Evolutionary conservation across 495 filamentous ascomycete species (phyloP).

Genomic region (Lophium mytilinum): DNA sequence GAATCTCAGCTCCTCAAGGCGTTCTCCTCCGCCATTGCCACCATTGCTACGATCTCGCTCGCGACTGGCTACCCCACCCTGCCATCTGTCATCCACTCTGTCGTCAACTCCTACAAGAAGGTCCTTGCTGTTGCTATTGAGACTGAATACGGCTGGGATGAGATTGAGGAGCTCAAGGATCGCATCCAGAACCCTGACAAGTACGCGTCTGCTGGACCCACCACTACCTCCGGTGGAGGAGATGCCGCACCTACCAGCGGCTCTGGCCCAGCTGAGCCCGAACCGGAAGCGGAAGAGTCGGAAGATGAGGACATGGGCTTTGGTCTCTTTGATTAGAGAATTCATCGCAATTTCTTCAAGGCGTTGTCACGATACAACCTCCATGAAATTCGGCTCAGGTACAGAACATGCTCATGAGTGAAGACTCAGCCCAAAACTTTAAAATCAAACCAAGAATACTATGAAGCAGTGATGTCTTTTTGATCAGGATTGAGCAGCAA

Average conservation of each 20-base stretch:
- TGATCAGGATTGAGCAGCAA: background rate
- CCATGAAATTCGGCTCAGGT: background rate
- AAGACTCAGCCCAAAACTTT: too few species aligned
- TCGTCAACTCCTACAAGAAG: slow-evolving; percentile 98
- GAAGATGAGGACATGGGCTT: slow-evolving; percentile 52
- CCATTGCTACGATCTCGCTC: slow-evolving; percentile 84
- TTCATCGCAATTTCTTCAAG: background rate
- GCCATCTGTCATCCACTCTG: slow-evolving; percentile 89
- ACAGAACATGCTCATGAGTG: too few species aligned
- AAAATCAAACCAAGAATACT: background rate
- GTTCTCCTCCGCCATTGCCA: slow-evolving; percentile 72
- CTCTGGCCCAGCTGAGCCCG: slow-evolving; percentile 38
- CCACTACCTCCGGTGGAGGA: slow-evolving; percentile 34
- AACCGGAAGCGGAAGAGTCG: slow-evolving; percentile 51
- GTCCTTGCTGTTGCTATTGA: slow-evolving; percentile 79
- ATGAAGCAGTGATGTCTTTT: slow-evolving; percentile 8
- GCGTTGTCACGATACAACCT: background rate
- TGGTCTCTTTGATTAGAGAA: slow-evolving; percentile 55
- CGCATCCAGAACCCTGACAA: slow-evolving; percentile 97
- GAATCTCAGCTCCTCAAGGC: slow-evolving; percentile 83
- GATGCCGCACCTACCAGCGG: slow-evolving; percentile 40
- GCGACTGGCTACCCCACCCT: slow-evolving; percentile 90
- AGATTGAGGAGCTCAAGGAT: slow-evolving; percentile 96
- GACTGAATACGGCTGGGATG: slow-evolving; percentile 90
- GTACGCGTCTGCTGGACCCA: slow-evolving; percentile 74